phyloP scores from a whole-genome alignment of 169 alveolate genomes.

The Plasmodium vivax region DNA sequence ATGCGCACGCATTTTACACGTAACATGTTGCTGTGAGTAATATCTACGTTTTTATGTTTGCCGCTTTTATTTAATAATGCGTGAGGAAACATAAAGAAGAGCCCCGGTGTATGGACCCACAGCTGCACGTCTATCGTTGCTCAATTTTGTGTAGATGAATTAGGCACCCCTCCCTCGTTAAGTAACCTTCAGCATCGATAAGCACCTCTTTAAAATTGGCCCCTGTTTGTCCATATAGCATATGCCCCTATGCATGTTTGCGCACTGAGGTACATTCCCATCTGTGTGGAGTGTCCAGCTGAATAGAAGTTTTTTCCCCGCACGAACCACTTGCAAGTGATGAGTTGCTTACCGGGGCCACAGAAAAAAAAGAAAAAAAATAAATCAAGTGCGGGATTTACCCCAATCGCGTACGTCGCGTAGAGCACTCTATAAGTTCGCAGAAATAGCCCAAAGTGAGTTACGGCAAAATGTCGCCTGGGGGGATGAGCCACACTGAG shows the following conservation, averaged over 20 bases:
- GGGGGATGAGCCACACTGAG: background rate
- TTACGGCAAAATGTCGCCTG: background rate
- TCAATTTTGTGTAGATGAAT: background rate
- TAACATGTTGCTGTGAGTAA: background rate
- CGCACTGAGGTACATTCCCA: background rate
- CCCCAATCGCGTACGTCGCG: slow-evolving; percentile 9
- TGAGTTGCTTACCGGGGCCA: background rate
- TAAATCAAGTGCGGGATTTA: background rate
- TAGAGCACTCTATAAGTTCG: background rate
- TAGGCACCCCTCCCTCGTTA: background rate
- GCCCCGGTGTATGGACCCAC: background rate
- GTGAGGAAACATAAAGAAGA: background rate
- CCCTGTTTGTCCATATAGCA: background rate
- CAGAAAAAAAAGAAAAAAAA: background rate
- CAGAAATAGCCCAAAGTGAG: background rate
- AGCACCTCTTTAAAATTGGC: background rate
- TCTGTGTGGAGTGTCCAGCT: background rate
- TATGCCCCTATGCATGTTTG: background rate
- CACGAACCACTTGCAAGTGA: background rate
- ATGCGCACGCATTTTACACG: background rate
- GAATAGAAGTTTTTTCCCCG: background rate
- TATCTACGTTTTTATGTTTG: background rate
- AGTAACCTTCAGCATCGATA: background rate
- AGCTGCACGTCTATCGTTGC: background rate
- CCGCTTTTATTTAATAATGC: background rate